Evolutionary conservation across 805 yeast genomes (phyloP).

Genomic region (Brettanomyces nanus): DNA sequence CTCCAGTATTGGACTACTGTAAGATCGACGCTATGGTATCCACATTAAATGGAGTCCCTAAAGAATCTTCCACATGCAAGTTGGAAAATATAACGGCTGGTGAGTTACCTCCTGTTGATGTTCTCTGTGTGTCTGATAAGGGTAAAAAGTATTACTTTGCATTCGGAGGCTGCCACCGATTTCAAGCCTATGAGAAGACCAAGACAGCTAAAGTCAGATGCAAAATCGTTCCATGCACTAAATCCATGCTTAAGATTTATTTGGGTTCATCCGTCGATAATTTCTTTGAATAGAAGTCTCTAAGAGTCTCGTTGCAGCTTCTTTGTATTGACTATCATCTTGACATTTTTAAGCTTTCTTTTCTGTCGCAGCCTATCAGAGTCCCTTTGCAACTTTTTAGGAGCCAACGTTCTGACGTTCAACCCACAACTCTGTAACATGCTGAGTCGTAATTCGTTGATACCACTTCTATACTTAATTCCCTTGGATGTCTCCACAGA

Average conservation of each 20-base stretch:
- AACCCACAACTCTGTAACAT: slow-evolving; percentile 49
- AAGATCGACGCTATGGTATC: slow-evolving; percentile 78
- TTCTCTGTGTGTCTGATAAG: slow-evolving; percentile 53
- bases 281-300: slow-evolving; percentile 26
- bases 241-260: slow-evolving; percentile 56
- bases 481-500: slow-evolving; percentile 26
- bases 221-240: slow-evolving; percentile 68
- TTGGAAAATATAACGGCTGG: slow-evolving; percentile 44
- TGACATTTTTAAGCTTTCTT: slow-evolving; percentile 10
- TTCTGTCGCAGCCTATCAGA: slow-evolving; percentile 8
- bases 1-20: slow-evolving; percentile 68
- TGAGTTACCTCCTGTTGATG: slow-evolving; percentile 78
- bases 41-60: slow-evolving; percentile 56
- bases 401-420: slow-evolving; percentile 7
- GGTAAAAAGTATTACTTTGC: slow-evolving; percentile 66
- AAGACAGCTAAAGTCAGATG: slow-evolving; percentile 51
- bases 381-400: slow-evolving; percentile 8
- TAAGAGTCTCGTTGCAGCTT: neutral
- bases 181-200: slow-evolving; percentile 71
- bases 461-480: slow-evolving; percentile 36
- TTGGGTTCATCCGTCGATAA: slow-evolving; percentile 61
- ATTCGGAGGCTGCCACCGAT: slow-evolving; percentile 86
- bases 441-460: slow-evolving; percentile 40
- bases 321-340: slow-evolving; percentile 5
- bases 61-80: slow-evolving; percentile 51